Evolutionary conservation across 805 yeast species (phyloP).

Genomic region (Monosporozyma servazzii): DNA sequence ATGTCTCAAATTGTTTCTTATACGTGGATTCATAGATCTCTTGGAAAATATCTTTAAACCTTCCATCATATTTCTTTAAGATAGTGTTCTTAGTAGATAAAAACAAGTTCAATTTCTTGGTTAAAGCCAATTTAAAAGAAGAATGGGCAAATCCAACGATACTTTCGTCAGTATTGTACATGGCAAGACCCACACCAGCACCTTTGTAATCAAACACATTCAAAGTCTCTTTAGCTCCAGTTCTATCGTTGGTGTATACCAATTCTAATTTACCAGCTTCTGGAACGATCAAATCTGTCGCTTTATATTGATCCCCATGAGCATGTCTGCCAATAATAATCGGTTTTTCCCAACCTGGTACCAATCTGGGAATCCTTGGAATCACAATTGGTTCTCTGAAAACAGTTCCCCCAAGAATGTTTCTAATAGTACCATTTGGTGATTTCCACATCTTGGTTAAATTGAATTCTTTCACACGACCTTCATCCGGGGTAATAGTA

Average conservation of each 20-base stretch:
- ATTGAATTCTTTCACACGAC: slow-evolving; percentile 63
- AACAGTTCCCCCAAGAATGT: slow-evolving; percentile 73
- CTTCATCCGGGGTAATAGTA: slow-evolving; percentile 78
- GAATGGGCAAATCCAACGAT: slow-evolving; percentile 72
- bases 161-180: slow-evolving; percentile 78
- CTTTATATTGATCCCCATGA: slow-evolving; percentile 76
- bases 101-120: slow-evolving; percentile 53
- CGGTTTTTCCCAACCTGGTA: slow-evolving; percentile 75
- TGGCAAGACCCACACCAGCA: slow-evolving; percentile 65
- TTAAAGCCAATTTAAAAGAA: slow-evolving; percentile 65
- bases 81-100: slow-evolving; percentile 74
- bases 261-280: slow-evolving; percentile 55
- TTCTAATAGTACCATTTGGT: slow-evolving; percentile 78
- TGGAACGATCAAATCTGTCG: slow-evolving; percentile 61
- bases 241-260: slow-evolving; percentile 57
- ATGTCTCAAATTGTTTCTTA: slow-evolving; percentile 45
- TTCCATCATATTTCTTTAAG: slow-evolving; percentile 72
- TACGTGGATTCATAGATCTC: slow-evolving; percentile 52
- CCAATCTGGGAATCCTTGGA: slow-evolving; percentile 65
- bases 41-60: slow-evolving; percentile 73
- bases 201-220: slow-evolving; percentile 50
- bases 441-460: slow-evolving; percentile 79
- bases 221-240: slow-evolving; percentile 16
- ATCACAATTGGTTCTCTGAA: slow-evolving; percentile 79
- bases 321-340: slow-evolving; percentile 83